These are phyloP conservation scores for Penicillium sp. DNA, from an alignment of 2,329 filamentous ascomycete species.

Conservation along the genomic window DNA sequence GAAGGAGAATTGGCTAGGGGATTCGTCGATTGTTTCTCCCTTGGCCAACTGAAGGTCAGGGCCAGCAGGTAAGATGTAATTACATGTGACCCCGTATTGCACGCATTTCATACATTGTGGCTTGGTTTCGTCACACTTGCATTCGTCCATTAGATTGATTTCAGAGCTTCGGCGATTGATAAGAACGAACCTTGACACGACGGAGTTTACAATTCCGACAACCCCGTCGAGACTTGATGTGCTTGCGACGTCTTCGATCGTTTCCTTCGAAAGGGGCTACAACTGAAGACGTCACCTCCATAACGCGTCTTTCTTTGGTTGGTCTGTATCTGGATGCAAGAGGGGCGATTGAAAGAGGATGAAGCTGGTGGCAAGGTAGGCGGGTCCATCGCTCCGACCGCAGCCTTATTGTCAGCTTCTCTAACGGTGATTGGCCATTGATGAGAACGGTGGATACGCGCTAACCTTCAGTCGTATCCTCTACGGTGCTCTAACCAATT, in stretches of 20 bases:
- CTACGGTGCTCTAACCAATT: neutral
- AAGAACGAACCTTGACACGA: conserved; percentile 17
- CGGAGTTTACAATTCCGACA: conserved; percentile 57
- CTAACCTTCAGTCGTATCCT: conserved; percentile 19
- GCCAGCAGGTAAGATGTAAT: conserved; percentile 38
- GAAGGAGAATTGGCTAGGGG: conserved; percentile 7
- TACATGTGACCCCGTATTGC: conserved; percentile 42
- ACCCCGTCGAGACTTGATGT: conserved; percentile 59
- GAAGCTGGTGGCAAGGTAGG: neutral
- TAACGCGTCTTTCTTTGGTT: neutral
- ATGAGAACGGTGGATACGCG: neutral
- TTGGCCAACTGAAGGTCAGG: conserved; percentile 52
- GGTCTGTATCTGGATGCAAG: neutral
- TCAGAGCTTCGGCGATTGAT: neutral
- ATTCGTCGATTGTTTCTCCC: conserved; percentile 42
- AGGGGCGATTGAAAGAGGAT: neutral
- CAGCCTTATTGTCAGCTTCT: neutral
- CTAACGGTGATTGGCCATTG: neutral
- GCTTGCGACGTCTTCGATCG: conserved; percentile 29
- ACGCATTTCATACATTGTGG: conserved; percentile 56
- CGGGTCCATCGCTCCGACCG: neutral
- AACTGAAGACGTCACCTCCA: neutral
- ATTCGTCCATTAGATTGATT: conserved; percentile 23
- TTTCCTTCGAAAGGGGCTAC: no score
- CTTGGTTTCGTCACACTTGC: conserved; percentile 57